Conservation (phyloP, 768 basidiomycete species). For the Suillus cothurnatus region DNA sequence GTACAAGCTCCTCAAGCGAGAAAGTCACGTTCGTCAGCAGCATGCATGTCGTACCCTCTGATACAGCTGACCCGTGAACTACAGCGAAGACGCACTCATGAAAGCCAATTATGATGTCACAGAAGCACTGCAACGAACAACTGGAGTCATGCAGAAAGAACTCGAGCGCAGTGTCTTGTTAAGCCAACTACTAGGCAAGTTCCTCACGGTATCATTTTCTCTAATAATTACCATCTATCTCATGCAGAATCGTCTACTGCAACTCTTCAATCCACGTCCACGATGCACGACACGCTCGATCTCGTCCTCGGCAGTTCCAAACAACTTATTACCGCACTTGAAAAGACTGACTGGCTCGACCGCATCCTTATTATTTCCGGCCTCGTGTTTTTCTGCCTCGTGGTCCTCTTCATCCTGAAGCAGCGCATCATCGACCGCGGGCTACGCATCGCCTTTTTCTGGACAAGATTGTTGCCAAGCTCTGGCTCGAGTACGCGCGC, state of each 20-base stretch:
- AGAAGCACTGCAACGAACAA: slow-evolving; percentile 81
- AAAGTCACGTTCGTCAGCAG: slow-evolving; percentile 57
- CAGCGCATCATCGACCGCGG: slow-evolving; percentile 83
- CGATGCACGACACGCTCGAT: slow-evolving; percentile 75
- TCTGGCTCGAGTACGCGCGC: slow-evolving; percentile 24
- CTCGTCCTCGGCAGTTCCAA: slow-evolving; percentile 77
- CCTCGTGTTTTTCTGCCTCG: slow-evolving; percentile 74
- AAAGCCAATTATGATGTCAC: slow-evolving; percentile 89
- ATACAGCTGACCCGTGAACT: slow-evolving; percentile 4
- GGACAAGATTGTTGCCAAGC: slow-evolving; percentile 75
- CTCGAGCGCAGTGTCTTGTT: slow-evolving; percentile 88
- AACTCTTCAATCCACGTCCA: slow-evolving; percentile 72
- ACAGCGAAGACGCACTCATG: slow-evolving; percentile 84
- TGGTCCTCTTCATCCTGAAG: slow-evolving; percentile 85
- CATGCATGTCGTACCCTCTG: not conserved
- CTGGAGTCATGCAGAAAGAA: slow-evolving; percentile 87
- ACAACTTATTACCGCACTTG: slow-evolving; percentile 82
- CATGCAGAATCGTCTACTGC: slow-evolving; percentile 75
- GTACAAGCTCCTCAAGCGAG: slow-evolving; percentile 42
- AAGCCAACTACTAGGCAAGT: slow-evolving; percentile 79
- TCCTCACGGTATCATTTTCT: not conserved
- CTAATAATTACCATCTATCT: not conserved
- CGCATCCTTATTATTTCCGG: slow-evolving; percentile 52
- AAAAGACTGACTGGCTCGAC: slow-evolving; percentile 94
- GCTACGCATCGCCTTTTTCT: slow-evolving; percentile 82